Evolutionary conservation across 2,329 filamentous ascomycete genomes (phyloP), one percentile per base, ranked within the genome.

Genomic region (Pseudocercospora crystallina): DNA sequence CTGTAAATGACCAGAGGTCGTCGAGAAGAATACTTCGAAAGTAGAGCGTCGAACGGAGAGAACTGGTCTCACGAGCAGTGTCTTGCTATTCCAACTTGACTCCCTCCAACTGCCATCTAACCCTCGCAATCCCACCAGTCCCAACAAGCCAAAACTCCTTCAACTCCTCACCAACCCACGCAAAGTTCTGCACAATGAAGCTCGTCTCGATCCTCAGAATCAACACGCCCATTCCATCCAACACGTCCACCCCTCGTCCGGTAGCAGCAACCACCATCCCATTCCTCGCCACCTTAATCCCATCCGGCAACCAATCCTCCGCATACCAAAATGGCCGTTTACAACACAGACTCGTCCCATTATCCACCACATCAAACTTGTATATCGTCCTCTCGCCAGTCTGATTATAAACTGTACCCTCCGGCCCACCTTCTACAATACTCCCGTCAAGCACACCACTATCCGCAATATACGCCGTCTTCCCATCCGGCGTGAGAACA

Each of bases 381-480:
- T 59, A 59, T 3, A 59, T 37, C 2, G 49, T 34, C 14, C 47
- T 43, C 4, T 47, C 43, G 13, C 56, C 56, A 12, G 51, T 51
- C 5, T 47, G 15, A 30, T 57, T 49, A 11, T 29, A 30, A 13
- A 29, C 15, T 11, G 20, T 41, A 5, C 38, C 38, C 13, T 41
- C 31, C n/a, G 26, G 38, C 7, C 20, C 20, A 26, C 20, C 7
- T 5, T 13, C 20, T 10, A 41, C 38, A 12, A 30, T 31, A n/a
- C 15, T 26, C 13, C 38, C 38, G 4, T 20, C 12, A 8, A 41
- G n/a, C 43, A 47, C 48, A 14, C 63, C 64, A 5, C 72, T 74
- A 56, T 77, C 74, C 47, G 68, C 69, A 14, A 78, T 70, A 49
- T 77, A 78, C 15, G 77, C 60, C 1, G 68, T 70, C 31, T 71